phyloP scores from a whole-genome alignment of 306 rosid genomes.

The Begonia loranthoides region DNA sequence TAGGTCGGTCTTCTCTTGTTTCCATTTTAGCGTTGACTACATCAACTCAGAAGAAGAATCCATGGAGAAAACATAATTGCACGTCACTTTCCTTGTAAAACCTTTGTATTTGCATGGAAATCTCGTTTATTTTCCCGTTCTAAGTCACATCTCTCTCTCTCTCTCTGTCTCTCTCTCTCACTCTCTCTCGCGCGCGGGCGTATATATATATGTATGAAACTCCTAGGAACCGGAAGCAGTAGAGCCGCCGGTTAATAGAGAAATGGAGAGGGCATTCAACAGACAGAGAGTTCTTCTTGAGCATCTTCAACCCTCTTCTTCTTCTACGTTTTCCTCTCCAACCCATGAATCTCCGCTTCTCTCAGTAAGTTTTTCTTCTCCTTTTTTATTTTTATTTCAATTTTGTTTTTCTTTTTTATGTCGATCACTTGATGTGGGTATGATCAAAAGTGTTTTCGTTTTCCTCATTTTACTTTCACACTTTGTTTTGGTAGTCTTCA shows the following conservation, averaged over 20 bases:
- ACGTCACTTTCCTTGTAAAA: no score
- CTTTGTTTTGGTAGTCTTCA: constrained; percentile 33
- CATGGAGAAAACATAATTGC: no score
- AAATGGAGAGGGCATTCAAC: constrained; percentile 66
- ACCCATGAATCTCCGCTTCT: constrained; percentile 27
- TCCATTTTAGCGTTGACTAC: no score
- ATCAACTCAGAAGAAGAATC: no score
- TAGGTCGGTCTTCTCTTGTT: no score
- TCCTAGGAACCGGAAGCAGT: no score
- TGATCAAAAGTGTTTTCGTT: background rate
- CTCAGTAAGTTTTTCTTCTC: constrained; percentile 30
- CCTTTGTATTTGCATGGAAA: no score
- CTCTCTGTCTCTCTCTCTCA: no score
- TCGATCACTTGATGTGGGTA: background rate
- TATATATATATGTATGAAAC: no score
- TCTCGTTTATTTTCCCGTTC: no score
- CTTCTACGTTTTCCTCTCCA: constrained; percentile 24
- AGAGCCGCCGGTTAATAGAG: background rate
- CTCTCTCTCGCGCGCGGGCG: no score
- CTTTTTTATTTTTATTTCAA: background rate
- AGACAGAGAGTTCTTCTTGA: constrained; percentile 58
- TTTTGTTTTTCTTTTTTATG: background rate
- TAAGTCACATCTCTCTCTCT: no score
- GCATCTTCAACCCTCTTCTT: constrained; percentile 54
- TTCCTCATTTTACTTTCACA: constrained; percentile 1